Conservation (phyloP, 1,139 yeast species). For the Arxiozyma heterogenica region DNA sequence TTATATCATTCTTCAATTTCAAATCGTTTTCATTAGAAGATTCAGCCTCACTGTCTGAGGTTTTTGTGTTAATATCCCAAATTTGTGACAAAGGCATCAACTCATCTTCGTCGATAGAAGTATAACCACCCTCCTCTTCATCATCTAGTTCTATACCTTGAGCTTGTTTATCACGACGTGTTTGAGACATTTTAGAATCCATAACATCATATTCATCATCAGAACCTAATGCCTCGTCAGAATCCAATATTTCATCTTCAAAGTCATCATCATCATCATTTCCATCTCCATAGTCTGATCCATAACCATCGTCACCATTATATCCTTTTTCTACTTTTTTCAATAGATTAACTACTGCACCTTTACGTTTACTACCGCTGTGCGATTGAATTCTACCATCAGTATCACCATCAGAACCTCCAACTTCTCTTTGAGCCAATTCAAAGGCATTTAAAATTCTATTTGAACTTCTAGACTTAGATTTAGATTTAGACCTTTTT, state of each 20-base stretch:
- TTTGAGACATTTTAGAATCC: constrained; percentile 59
- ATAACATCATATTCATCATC: constrained; percentile 66
- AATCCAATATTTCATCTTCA: constrained; percentile 64
- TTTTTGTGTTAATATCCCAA: constrained; percentile 47
- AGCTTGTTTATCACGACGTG: constrained; percentile 44
- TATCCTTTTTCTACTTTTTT: constrained; percentile 18
- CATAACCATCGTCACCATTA: constrained; percentile 22
- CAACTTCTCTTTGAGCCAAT: constrained; percentile 37
- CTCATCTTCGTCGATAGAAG: constrained; percentile 60
- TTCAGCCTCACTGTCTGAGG: constrained; percentile 36
- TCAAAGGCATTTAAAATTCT: constrained; percentile 43
- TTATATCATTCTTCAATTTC: constrained; percentile 10
- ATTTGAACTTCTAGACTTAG: constrained; percentile 27
- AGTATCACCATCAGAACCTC: constrained; percentile 31
- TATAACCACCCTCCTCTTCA: constrained; percentile 37
- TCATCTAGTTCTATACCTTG: constrained; percentile 19
- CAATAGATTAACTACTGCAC: constrained; percentile 35
- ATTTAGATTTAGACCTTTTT: constrained; percentile 23
- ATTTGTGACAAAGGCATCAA: constrained; percentile 72
- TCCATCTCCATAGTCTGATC: constrained; percentile 17
- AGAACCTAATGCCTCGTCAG: constrained; percentile 70
- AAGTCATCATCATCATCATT: constrained; percentile 37
- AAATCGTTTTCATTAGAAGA: constrained; percentile 31
- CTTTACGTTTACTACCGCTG: constrained; percentile 12
- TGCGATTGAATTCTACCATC: constrained; percentile 26